Evolutionary conservation across 1,284 basidiomycete species (phyloP).

Genomic region (Pyrrhoderma lamaoense): DNA sequence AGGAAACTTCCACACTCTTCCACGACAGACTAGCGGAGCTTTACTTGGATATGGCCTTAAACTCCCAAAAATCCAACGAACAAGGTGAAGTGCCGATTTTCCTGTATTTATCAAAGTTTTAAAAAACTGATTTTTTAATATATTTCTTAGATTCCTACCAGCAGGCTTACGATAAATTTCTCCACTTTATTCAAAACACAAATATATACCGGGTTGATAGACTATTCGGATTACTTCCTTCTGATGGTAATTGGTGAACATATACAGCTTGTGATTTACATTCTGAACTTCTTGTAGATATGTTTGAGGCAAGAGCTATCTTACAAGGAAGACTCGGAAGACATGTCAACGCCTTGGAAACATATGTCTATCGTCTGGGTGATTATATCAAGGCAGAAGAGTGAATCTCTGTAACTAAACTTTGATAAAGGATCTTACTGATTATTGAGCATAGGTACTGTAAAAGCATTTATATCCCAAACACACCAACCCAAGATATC

Average conservation of each 20-base stretch:
- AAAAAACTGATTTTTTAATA: too few species aligned
- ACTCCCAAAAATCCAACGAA: conserved; percentile 48
- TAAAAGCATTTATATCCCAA: conserved; percentile 63
- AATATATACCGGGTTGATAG: conserved; percentile 72
- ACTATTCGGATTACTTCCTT: conserved; percentile 68
- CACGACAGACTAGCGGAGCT: conserved; percentile 87
- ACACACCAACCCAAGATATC: conserved; percentile 53
- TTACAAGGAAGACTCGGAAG: conserved; percentile 84
- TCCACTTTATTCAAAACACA: conserved; percentile 72
- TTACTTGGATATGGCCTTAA: conserved; percentile 63
- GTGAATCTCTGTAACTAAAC: conserved; percentile 34
- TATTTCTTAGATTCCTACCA: conserved; percentile 41
- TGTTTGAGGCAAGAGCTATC: conserved; percentile 85
- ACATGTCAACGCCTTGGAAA: conserved; percentile 87
- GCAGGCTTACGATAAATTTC: conserved; percentile 59
- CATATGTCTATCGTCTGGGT: conserved; percentile 83
- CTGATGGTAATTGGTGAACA: conserved; percentile 60
- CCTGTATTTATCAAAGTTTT: conserved; percentile 10
- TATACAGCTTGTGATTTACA: not conserved
- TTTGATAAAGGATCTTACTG: conserved; percentile 1
- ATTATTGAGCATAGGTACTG: conserved; percentile 60
- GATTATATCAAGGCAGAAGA: conserved; percentile 85
- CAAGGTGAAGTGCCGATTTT: conserved; percentile 20
- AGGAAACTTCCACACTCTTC: conserved; percentile 60
- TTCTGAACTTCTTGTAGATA: conserved; percentile 37